Conservation (phyloP, 106 monocot species). For the Allium sativum region DNA sequence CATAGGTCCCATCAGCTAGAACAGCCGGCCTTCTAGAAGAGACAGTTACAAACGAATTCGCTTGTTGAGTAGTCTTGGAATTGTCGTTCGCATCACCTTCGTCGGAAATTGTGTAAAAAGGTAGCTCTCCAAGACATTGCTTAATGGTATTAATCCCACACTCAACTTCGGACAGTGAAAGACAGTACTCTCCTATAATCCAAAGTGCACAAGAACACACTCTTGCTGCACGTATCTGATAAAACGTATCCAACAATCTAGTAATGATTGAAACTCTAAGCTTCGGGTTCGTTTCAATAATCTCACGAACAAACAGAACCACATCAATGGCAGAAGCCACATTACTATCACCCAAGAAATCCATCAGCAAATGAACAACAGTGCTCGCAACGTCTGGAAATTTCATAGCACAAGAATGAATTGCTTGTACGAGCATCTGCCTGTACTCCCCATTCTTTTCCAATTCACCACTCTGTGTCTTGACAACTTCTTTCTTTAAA, state of each 20-base stretch:
- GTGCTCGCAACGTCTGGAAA: slow-evolving; percentile 92
- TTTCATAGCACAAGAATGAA: slow-evolving; percentile 84
- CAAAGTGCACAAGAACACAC: slow-evolving; percentile 83
- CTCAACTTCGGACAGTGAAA: slow-evolving; percentile 80
- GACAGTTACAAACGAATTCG: slow-evolving; percentile 36
- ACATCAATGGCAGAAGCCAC: slow-evolving; percentile 87
- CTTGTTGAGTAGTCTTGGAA: slow-evolving; percentile 26
- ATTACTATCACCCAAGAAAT: slow-evolving; percentile 84
- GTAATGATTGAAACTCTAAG: slow-evolving; percentile 85
- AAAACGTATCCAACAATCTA: slow-evolving; percentile 72
- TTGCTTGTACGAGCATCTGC: slow-evolving; percentile 92
- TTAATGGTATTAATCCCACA: slow-evolving; percentile 69
- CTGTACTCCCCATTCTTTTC: slow-evolving; percentile 87
- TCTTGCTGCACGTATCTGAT: slow-evolving; percentile 78
- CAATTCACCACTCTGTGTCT: slow-evolving; percentile 84
- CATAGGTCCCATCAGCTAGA: slow-evolving; percentile 93
- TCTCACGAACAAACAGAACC: slow-evolving; percentile 80
- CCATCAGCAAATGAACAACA: slow-evolving; percentile 86
- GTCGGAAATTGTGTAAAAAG: slow-evolving; percentile 59
- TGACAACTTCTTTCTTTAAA: slow-evolving; percentile 88
- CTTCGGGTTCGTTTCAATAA: slow-evolving; percentile 84
- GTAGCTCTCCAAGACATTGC: slow-evolving; percentile 86
- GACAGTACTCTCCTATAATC: slow-evolving; percentile 89
- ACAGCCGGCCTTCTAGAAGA: slow-evolving; percentile 79
- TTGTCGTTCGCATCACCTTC: slow-evolving; percentile 45